Percentiles rank a stretch among this genome's conserved stretches.
phyloP scores from a whole-genome alignment of 1,139 yeast genomes.

The Candida sp. region DNA sequence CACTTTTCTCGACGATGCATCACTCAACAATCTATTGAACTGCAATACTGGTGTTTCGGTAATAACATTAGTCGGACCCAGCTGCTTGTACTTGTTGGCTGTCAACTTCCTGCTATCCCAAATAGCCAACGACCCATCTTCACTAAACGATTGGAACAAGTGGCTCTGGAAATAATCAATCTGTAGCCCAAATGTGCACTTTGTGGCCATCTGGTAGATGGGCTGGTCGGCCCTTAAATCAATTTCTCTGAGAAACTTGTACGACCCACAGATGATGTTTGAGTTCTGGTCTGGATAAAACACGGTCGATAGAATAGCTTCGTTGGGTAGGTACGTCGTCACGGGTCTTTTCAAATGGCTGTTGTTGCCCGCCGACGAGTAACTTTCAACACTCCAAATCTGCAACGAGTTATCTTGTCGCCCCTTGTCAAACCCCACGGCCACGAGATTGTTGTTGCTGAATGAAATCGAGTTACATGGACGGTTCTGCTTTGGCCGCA shows the following conservation, averaged over 20 bases:
- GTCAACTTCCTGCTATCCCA: constrained; percentile 84
- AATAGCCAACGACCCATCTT: constrained; percentile 82
- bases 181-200: constrained; percentile 70
- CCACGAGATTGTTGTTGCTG: constrained; percentile 66
- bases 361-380: constrained; percentile 42
- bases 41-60: constrained; percentile 65
- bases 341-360: constrained; percentile 58
- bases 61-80: constrained; percentile 24
- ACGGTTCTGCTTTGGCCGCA: constrained; percentile 70
- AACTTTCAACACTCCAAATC: constrained; percentile 80
- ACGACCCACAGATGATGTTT: constrained; percentile 72
- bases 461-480: constrained; percentile 81
- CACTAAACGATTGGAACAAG: constrained; percentile 76
- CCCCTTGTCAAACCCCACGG: constrained; percentile 81
- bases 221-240: constrained; percentile 78
- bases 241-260: constrained; percentile 77
- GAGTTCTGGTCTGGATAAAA: constrained; percentile 67
- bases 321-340: constrained; percentile 70
- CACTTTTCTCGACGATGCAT: constrained; percentile 61
- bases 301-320: constrained; percentile 68
- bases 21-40: constrained; percentile 71
- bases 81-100: constrained; percentile 18
- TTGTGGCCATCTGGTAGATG: constrained; percentile 74
- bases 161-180: constrained; percentile 68
- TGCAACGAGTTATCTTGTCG: constrained; percentile 80